Evolutionary conservation across 805 yeast genomes (phyloP).

Genomic region (Grigorovia humatica): DNA sequence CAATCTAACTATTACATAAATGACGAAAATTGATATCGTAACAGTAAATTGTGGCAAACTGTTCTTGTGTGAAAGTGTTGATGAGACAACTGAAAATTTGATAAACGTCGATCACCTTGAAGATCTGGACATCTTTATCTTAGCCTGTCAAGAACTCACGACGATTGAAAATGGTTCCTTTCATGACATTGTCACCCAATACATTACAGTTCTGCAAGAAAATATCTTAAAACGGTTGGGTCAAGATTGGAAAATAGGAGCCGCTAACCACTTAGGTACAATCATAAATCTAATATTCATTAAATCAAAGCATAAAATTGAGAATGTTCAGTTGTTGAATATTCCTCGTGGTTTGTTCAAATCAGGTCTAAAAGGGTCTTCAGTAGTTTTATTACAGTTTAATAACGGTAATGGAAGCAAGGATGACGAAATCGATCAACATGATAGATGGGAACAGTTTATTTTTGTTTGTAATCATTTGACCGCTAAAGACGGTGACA

Average conservation of each 20-base stretch:
- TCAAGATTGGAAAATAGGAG: background rate
- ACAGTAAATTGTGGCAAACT: background rate
- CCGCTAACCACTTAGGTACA: background rate
- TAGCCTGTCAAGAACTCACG: background rate
- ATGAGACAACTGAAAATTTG: background rate
- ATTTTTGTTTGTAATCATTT: constrained; percentile 67
- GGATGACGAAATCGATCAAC: background rate
- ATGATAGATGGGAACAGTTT: constrained; percentile 26
- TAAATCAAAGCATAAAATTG: background rate
- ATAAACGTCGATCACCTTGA: background rate
- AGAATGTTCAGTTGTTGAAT: background rate
- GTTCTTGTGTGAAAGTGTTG: background rate
- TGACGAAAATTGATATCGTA: background rate
- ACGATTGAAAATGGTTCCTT: background rate
- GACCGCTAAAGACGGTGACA: constrained; percentile 65
- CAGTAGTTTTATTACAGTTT: constrained; percentile 35
- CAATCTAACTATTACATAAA: background rate
- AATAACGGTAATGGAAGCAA: background rate
- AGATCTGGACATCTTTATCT: background rate
- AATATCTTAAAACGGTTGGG: background rate
- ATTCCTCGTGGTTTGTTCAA: constrained; percentile 45
- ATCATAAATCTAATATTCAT: background rate
- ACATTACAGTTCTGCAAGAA: background rate
- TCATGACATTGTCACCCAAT: background rate
- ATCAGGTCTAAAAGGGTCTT: constrained; percentile 70